Conservation (phyloP, 257 asterid genomes). For the Capsicum chinense region DNA sequence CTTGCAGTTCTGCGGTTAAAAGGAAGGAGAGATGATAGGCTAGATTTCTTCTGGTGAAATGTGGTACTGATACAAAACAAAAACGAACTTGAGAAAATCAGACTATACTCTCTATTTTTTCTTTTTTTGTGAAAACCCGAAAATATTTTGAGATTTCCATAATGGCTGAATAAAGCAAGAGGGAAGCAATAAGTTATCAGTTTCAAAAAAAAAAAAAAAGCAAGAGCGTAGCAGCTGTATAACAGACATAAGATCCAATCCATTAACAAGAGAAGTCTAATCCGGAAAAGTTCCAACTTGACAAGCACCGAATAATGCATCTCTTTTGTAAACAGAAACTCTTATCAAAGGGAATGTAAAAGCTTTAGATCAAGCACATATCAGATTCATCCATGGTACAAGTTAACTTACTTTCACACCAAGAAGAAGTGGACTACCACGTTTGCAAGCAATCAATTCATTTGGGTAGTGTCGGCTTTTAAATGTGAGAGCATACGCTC, state of each 20-base stretch:
- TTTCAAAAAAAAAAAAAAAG: no score
- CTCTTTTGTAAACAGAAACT: background rate
- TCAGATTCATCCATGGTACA: slow-evolving; percentile 26
- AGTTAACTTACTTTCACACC: slow-evolving; percentile 84
- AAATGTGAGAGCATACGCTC: slow-evolving; percentile 98
- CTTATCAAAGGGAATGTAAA: slow-evolving; percentile 10
- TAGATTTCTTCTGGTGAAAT: slow-evolving; percentile 20
- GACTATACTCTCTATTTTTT: background rate
- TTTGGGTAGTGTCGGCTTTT: slow-evolving; percentile 92
- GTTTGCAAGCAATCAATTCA: slow-evolving; percentile 96
- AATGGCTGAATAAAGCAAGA: slow-evolving; percentile 10
- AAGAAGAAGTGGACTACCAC: slow-evolving; percentile 98
- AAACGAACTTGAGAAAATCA: background rate
- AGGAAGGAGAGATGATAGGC: slow-evolving; percentile 2
- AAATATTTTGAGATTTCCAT: background rate
- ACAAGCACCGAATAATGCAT: background rate
- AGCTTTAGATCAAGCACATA: background rate
- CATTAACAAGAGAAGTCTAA: background rate
- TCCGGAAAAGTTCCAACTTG: background rate
- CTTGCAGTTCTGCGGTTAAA: background rate
- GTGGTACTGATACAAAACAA: background rate
- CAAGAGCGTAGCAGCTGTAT: slow-evolving; percentile 5
- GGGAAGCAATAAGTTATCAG: background rate
- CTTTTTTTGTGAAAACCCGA: background rate
- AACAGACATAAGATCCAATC: slow-evolving; percentile 10